Conservation (phyloP, 768 basidiomycete genomes). For the Russula dissimulans region DNA sequence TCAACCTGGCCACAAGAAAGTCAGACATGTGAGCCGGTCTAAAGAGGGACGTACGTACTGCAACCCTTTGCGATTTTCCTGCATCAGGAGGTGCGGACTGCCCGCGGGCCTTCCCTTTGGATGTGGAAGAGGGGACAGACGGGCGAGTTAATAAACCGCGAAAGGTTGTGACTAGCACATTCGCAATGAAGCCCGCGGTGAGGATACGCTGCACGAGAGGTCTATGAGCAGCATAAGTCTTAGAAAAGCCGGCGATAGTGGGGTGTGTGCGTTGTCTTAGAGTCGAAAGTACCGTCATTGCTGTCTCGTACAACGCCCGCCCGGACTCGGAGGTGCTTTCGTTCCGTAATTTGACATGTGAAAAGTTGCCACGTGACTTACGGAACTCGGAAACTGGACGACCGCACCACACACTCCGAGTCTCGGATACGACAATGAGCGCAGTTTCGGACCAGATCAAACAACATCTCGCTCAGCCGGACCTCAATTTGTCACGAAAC, state of each 20-base stretch:
- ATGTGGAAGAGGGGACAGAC: slow-evolving; percentile 19
- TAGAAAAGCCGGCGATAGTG: slow-evolving; percentile 34
- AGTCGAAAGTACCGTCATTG: slow-evolving; percentile 27
- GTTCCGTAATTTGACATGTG: background rate
- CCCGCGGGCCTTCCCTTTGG: slow-evolving; percentile 30
- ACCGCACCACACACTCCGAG: background rate
- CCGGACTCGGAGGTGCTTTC: too few species aligned
- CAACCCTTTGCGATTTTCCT: slow-evolving; percentile 51
- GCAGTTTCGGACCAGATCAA: slow-evolving; percentile 34
- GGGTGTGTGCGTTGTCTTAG: slow-evolving; percentile 29
- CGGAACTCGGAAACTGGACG: too few species aligned
- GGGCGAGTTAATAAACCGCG: slow-evolving; percentile 43
- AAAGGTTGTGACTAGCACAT: slow-evolving; percentile 60
- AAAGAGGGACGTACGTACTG: slow-evolving; percentile 37
- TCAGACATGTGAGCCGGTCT: background rate
- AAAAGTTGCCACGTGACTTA: background rate
- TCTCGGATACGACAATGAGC: slow-evolving; percentile 17
- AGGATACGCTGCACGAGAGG: slow-evolving; percentile 65
- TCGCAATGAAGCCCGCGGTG: slow-evolving; percentile 59
- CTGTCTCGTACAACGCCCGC: background rate
- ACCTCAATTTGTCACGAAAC: slow-evolving; percentile 27
- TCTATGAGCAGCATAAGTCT: slow-evolving; percentile 53
- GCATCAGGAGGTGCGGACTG: slow-evolving; percentile 27
- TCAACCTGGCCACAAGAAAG: slow-evolving; percentile 52
- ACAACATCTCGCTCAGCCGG: slow-evolving; percentile 41